A percentile compares a stretch with the other conserved stretches of the same genome.
Conservation (phyloP, 345 rosid species). For the Boechera stricta region DNA sequence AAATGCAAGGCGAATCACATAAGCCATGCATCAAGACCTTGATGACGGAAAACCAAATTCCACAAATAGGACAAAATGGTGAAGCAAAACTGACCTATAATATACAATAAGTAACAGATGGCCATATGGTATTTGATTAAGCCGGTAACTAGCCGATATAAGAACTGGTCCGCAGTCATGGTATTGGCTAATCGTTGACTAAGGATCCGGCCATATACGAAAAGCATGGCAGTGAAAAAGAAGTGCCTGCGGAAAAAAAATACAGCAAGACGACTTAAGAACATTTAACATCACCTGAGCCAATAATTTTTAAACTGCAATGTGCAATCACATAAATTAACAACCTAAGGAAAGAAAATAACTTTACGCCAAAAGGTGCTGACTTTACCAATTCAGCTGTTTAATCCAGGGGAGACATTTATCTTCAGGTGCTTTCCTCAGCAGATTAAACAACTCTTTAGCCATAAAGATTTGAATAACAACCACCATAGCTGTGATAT, state of each 20-base stretch:
- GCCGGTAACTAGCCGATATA: conserved; percentile 78
- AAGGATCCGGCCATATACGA: conserved; percentile 93
- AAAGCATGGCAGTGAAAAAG: conserved; percentile 96
- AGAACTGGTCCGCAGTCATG: conserved; percentile 76
- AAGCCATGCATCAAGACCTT: not conserved
- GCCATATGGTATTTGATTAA: conserved; percentile 92
- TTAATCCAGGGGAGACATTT: conserved; percentile 84
- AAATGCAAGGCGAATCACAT: conserved; percentile 9
- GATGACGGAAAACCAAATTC: not conserved
- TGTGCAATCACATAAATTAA: not conserved
- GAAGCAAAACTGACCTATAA: conserved; percentile 69
- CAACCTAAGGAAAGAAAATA: not conserved
- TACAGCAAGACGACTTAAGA: conserved; percentile 6
- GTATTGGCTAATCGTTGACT: conserved; percentile 93
- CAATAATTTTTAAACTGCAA: not conserved
- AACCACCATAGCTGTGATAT: conserved; percentile 94
- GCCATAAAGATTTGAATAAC: conserved; percentile 96
- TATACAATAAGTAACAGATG: conserved; percentile 83
- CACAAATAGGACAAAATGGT: not conserved
- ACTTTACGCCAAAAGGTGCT: not conserved
- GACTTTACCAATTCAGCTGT: conserved; percentile 77
- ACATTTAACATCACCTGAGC: conserved; percentile 12
- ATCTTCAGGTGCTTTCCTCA: conserved; percentile 89
- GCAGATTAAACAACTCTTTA: conserved; percentile 80
- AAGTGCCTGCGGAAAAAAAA: conserved; percentile 69